Evolutionary conservation across 257 asterid species (phyloP), one percentile per base, ranked within the genome.

Genomic region (Lycium barbarum): DNA sequence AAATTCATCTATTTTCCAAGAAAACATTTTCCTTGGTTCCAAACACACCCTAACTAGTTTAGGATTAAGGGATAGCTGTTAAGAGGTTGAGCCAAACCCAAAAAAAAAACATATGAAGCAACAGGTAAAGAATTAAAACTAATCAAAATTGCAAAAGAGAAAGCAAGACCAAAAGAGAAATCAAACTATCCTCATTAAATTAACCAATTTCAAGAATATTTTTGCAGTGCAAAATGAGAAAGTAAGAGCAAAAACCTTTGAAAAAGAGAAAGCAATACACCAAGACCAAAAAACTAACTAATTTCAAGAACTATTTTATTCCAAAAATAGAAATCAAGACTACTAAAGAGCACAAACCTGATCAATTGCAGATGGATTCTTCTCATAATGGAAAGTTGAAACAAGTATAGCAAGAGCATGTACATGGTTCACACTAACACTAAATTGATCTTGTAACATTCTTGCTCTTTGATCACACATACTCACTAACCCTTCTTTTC

Each of bases 391-490:
- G 82, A 95, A 95, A 86, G 98, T 96, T 18, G 99, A 93, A 57
- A 96, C 95, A 45, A 96, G 96, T 54, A 96, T 90, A 5, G 99
- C 99, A 59, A 96, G 95, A 72, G 99, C 99, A 57, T 96, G 98
- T 18, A 96, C 99, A 88, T 96, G 99, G 83, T 96, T 96, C 55
- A 96, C 97, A 68, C 98, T 96, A 84, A 96, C 98, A 87, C 88
- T 92, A 84, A 96, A 96, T 65, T 96, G 99, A 89, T 96, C 99
- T 87, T 96, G 99, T 26, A 96, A 87, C 98, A 96, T 93, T 82
- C 99, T 93, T 7, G 99, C 97, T 91, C 99, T 94, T 85, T 96
- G 94, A 83, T 96, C 98, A 87, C 99, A 96, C 97, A 95, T 92
- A 72, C 93, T 90, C 73, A 92, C 98, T 61, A 96, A 93, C 67